Evolutionary conservation across 371 early-diverging fungal genomes (phyloP), one percentile per base, ranked within the genome.

Genomic region (Gilbertella persicaria): DNA sequence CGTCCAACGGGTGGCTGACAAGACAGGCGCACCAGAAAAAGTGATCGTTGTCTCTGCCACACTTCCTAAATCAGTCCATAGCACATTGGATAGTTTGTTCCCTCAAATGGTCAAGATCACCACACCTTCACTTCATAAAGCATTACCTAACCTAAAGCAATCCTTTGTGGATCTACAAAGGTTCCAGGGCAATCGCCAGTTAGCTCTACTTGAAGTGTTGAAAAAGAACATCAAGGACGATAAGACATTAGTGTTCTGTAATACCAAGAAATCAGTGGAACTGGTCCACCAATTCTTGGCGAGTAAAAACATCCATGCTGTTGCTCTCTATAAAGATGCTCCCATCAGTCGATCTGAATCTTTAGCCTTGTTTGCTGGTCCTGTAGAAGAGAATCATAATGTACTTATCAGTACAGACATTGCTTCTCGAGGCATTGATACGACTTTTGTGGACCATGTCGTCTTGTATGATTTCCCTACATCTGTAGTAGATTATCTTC

Each of bases 381-480:
- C 62, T 14, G 36, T 47, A 28, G 57, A 62, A 4, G 59, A 43
- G 5, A 45, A 60, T 5, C 42, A 70, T 14, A 78, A 84, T 62
- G 71, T 87, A 14, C 65, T 95, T 54, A 88, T 97, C 47, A 94
- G 95, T 61, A 98, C 98, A 1, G 98, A 98, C 60, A 84, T 97
- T 60, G 96, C 93, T 2, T 93, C 95, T 4, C 78, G 98, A 39
- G 98, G 98, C 0, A 72, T 98, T 36, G 97, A 98, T 62, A 92
- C 93, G n/a, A 84, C 85, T 7, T 80, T 82, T 48, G 96, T 97
- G 17, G 86, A 91, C 37, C 94, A 96, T 71, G 96, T 99, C 20
- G 78, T 99, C 14, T 66, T 96, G 50, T 98, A 90, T 65, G 98
- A 99, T 53, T 93, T 98, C 64, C 99, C 99, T 2, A 85, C 89